Evolutionary conservation across 1,139 yeast species (phyloP), one percentile per base, ranked within the genome.

Genomic region (Kodamaea suecica): DNA sequence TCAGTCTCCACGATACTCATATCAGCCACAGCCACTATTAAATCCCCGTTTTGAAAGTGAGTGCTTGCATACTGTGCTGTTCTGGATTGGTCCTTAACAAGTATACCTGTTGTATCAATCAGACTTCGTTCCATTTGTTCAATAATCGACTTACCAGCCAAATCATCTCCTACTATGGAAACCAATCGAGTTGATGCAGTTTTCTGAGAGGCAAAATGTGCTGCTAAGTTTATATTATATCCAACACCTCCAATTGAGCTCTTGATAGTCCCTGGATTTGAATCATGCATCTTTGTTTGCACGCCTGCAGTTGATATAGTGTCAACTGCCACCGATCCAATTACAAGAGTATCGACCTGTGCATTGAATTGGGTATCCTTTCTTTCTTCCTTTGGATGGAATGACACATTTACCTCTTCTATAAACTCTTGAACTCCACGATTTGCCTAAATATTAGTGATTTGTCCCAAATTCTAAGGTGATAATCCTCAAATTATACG

Each of bases 231-330:
- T 12, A 86, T 78, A 49, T 87, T 88, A 50, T 74, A 80, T 0
- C 87, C 96, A 1, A 87, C 96, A 0, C 96, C 96, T 0, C 96
- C 96, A 7, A 85, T 55, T 0, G 84, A 69, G 4, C 79, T 68
- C 2, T 57, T 48, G 1, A 77, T 69, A 1, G 48, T 52, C 0
- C 94, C 92, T 0, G 94, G 92, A 43, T 84, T 84, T 1, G 95
- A 86, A 38, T 92, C 94, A 4, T 65, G 62, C 45, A 74, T 47
- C 15, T 59, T 52, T 12, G 61, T 49, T 0, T 52, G 43, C 0
- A 55, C 42, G 0, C 44, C 42, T 2, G 76, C 47, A 26, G 64
- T 61, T 31, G 79, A 77, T 3, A 83, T 77, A 2, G 85, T 67
- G 50, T 87, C 96, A 24, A 84, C 58, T 0, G 95, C 95, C 24